Percentiles rank a stretch among this genome's conserved stretches.
Evolutionary conservation across 768 basidiomycete species (phyloP).

Genomic region (Botryobasidium botryosum): DNA sequence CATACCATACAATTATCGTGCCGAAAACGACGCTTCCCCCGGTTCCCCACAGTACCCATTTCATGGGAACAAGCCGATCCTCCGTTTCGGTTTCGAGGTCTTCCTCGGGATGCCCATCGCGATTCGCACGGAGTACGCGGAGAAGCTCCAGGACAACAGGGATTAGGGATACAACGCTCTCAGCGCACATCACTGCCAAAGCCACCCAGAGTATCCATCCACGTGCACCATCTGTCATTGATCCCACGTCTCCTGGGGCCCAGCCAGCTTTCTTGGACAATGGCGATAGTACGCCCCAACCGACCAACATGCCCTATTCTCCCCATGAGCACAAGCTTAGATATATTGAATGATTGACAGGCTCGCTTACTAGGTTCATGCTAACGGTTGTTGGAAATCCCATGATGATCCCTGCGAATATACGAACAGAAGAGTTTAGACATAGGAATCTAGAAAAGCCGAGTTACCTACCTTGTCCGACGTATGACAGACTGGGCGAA

Average conservation of each 20-base stretch:
- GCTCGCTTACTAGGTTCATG: slow-evolving; percentile 61
- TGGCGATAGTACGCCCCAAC: slow-evolving; percentile 90
- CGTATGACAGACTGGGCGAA: slow-evolving; percentile 78
- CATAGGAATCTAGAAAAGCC: slow-evolving; percentile 8
- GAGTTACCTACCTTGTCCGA: slow-evolving; percentile 59
- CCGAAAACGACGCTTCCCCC: slow-evolving; percentile 44
- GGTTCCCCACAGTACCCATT: slow-evolving; percentile 64
- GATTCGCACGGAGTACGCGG: slow-evolving; percentile 4
- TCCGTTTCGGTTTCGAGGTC: slow-evolving; percentile 58
- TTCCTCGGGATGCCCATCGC: slow-evolving; percentile 15
- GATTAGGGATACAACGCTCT: slow-evolving; percentile 70
- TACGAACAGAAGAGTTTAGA: slow-evolving; percentile 4
- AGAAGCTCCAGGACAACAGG: slow-evolving; percentile 49
- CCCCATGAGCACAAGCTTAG: slow-evolving; percentile 6
- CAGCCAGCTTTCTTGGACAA: slow-evolving; percentile 66
- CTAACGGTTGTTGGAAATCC: slow-evolving; percentile 85
- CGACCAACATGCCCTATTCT: slow-evolving; percentile 83
- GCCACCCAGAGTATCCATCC: slow-evolving; percentile 97
- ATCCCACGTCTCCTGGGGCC: slow-evolving; percentile 86
- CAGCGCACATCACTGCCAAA: slow-evolving; percentile 89
- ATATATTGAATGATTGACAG: background rate
- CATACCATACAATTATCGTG: slow-evolving; percentile 64
- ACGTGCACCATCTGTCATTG: slow-evolving; percentile 75
- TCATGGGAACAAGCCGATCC: slow-evolving; percentile 62
- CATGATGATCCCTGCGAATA: slow-evolving; percentile 73